Percentiles rank a stretch among this genome's conserved stretches.
These are phyloP conservation scores for Melaleuca alternifolia DNA, from an alignment of 345 rosid species.

Conservation along the genomic window DNA sequence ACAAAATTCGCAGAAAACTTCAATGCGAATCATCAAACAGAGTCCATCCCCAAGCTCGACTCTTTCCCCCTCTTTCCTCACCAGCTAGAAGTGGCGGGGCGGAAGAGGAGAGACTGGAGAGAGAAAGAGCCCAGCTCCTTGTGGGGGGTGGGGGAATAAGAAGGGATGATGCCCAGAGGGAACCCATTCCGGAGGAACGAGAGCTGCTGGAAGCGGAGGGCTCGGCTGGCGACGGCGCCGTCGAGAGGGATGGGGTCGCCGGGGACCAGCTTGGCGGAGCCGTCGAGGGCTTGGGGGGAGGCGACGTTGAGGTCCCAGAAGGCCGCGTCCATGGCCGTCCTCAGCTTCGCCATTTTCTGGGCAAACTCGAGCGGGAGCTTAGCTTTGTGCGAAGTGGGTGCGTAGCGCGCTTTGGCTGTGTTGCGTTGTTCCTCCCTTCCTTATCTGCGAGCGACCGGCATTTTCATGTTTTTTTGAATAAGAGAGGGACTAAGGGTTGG, in stretches of 20 bases:
- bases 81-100: slow-evolving; percentile 48
- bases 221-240: slow-evolving; percentile 56
- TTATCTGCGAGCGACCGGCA: neutral
- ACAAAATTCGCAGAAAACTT: neutral
- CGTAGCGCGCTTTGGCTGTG: neutral
- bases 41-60: neutral
- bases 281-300: slow-evolving; percentile 52
- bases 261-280: slow-evolving; percentile 59
- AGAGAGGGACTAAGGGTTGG: neutral
- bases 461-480: neutral
- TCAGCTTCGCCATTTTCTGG: slow-evolving; percentile 53
- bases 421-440: neutral
- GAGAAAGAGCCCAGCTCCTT: slow-evolving; percentile 59
- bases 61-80: slow-evolving; percentile 4
- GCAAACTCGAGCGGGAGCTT: neutral
- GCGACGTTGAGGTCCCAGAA: slow-evolving; percentile 77
- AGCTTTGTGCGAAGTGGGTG: neutral
- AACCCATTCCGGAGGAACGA: slow-evolving; percentile 58
- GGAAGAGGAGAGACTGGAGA: slow-evolving; percentile 55
- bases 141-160: slow-evolving; percentile 36
- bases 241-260: slow-evolving; percentile 66
- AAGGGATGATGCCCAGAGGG: slow-evolving; percentile 75
- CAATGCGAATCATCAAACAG: neutral
- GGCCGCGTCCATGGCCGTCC: slow-evolving; percentile 69
- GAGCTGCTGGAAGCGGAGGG: slow-evolving; percentile 81